These are phyloP conservation scores for Cymbopogon citratus DNA, from an alignment of 176 grass and related monocot genomes.

Conservation along the genomic window DNA sequence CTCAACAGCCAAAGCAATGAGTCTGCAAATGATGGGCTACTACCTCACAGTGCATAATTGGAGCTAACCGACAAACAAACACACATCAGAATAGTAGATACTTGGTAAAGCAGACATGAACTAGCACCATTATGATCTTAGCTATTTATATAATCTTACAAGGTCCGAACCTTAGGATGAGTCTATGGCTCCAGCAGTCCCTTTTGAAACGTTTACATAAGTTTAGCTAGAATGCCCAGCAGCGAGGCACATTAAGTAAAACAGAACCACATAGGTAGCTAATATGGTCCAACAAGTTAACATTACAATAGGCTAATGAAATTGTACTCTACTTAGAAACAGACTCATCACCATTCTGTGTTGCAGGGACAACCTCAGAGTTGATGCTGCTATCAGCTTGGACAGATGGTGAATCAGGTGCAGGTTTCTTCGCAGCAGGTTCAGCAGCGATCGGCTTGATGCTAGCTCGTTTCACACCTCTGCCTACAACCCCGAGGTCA, in stretches of 20 bases:
- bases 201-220: not conserved
- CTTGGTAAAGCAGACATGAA: not conserved
- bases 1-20: too few species aligned
- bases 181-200: not conserved
- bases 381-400: constrained; percentile 34
- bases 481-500: constrained; percentile 84
- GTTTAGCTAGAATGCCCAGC: not conserved
- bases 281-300: constrained; percentile 21
- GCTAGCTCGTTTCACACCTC: constrained; percentile 77
- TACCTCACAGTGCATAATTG: not conserved
- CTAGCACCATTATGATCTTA: not conserved
- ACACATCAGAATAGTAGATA: not conserved
- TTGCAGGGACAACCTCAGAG: not conserved
- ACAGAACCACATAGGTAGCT: not conserved
- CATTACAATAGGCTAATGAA: not conserved
- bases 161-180: not conserved
- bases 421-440: constrained; percentile 33
- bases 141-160: constrained; percentile 11
- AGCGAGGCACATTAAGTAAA: not conserved
- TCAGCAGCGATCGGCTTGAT: constrained; percentile 47
- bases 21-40: too few species aligned
- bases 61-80: not conserved
- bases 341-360: constrained; percentile 21
- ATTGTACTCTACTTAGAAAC: constrained; percentile 32
- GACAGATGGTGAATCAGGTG: constrained; percentile 23